Evolutionary conservation across 1,284 basidiomycete genomes (phyloP).

Genomic region (Amylostereum areolatum): DNA sequence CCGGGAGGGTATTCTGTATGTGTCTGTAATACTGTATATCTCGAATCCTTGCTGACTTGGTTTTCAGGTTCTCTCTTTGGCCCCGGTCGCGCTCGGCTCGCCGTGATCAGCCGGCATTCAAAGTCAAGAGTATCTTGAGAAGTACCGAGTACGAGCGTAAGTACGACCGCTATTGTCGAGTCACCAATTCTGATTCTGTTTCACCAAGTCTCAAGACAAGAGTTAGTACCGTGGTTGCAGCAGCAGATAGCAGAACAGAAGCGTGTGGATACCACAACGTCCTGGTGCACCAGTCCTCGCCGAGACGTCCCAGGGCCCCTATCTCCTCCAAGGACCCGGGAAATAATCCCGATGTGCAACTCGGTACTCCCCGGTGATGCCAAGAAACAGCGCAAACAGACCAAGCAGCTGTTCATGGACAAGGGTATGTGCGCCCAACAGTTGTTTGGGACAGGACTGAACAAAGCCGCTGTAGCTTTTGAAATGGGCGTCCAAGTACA

Average conservation of each 20-base stretch:
- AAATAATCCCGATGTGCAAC: slow-evolving; percentile 45
- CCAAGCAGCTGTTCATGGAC: slow-evolving; percentile 64
- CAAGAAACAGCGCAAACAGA: slow-evolving; percentile 69
- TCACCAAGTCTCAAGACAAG: slow-evolving; percentile 56
- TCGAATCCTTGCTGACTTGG: slow-evolving; percentile 48
- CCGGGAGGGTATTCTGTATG: slow-evolving; percentile 76
- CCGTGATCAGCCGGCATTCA: slow-evolving; percentile 64
- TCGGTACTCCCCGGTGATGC: slow-evolving; percentile 59
- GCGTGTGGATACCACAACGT: slow-evolving; percentile 58
- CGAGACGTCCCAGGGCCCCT: slow-evolving; percentile 24
- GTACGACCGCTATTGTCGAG: slow-evolving; percentile 15
- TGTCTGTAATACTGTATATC: slow-evolving; percentile 8
- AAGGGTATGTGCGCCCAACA: slow-evolving; percentile 38
- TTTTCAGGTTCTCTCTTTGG: slow-evolving; percentile 62
- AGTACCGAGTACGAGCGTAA: slow-evolving; percentile 69
- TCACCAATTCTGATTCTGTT: background rate
- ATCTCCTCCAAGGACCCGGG: slow-evolving; percentile 37
- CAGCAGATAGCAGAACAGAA: slow-evolving; percentile 74
- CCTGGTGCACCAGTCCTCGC: slow-evolving; percentile 41
- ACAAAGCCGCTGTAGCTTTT: slow-evolving; percentile 40
- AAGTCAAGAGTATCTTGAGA: slow-evolving; percentile 73
- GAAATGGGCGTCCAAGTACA: slow-evolving; percentile 53
- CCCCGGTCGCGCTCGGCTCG: slow-evolving; percentile 53
- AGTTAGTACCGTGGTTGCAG: slow-evolving; percentile 67
- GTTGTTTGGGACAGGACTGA: slow-evolving; percentile 1